phyloP scores from a whole-genome alignment of 441 rosid genomes.

The Syzygium malaccense region DNA sequence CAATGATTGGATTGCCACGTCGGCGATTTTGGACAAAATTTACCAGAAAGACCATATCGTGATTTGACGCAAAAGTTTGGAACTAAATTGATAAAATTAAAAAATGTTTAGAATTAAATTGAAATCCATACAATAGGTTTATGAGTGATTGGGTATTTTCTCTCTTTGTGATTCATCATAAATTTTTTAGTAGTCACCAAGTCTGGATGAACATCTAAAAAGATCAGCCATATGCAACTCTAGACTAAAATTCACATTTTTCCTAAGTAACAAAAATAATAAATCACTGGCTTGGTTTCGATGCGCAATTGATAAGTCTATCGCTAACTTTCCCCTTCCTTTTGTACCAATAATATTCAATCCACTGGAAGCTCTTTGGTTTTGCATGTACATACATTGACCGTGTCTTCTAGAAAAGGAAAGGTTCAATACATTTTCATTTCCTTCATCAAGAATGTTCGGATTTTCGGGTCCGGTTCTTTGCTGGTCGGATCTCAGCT shows the following conservation, averaged over 20 bases:
- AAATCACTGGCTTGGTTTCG: not conserved
- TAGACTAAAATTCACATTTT: not conserved
- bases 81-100: not conserved
- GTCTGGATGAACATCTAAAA: not conserved
- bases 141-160: not conserved
- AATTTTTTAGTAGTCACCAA: not conserved
- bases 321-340: not conserved
- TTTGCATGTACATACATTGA: not conserved
- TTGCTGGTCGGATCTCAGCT: not conserved
- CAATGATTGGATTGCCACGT: accelerated
- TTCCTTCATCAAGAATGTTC: not conserved
- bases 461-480: not conserved
- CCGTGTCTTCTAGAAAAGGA: not conserved
- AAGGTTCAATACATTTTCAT: not conserved
- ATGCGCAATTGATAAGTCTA: not conserved
- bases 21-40: accelerated
- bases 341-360: not conserved
- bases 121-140: not conserved
- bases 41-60: accelerated
- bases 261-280: not conserved
- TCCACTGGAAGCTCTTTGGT: not conserved
- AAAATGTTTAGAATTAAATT: accelerated
- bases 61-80: not conserved
- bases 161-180: not conserved
- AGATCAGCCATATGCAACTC: not conserved